phyloP scores from a whole-genome alignment of 2,329 filamentous ascomycete species.

The Ilyonectria robusta region DNA sequence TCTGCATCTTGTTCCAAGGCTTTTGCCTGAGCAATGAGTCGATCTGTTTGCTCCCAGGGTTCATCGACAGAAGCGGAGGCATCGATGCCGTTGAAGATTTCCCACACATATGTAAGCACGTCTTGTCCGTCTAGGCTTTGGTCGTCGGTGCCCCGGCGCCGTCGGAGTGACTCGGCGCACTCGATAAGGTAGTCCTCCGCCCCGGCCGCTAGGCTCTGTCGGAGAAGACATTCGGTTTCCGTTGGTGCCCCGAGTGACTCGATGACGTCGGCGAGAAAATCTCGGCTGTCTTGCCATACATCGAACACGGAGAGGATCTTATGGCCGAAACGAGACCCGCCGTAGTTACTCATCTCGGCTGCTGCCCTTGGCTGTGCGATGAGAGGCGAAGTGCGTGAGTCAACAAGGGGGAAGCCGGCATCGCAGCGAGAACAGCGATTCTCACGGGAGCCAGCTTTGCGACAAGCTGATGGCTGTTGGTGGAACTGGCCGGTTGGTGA shows the following conservation, averaged over 20 bases:
- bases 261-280: constrained; percentile 52
- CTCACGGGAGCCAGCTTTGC: neutral
- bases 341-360: constrained; percentile 32
- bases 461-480: neutral
- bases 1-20: constrained; percentile 44
- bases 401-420: neutral
- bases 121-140: constrained; percentile 51
- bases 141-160: constrained; percentile 25
- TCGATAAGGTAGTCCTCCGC: constrained; percentile 53
- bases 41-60: constrained; percentile 55
- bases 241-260: constrained; percentile 45
- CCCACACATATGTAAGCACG: constrained; percentile 51
- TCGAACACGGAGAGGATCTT: constrained; percentile 52
- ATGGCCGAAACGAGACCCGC: constrained; percentile 42
- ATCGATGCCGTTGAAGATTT: constrained; percentile 36
- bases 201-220: constrained; percentile 51
- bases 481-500: neutral
- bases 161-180: constrained; percentile 50
- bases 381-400: neutral
- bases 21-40: constrained; percentile 51
- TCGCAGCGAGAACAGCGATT: neutral
- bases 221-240: constrained; percentile 48
- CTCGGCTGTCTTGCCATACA: constrained; percentile 47
- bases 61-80: constrained; percentile 17
- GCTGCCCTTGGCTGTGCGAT: neutral